phyloP scores from a whole-genome alignment of 345 rosid genomes.

The Euclidium syriacum region DNA sequence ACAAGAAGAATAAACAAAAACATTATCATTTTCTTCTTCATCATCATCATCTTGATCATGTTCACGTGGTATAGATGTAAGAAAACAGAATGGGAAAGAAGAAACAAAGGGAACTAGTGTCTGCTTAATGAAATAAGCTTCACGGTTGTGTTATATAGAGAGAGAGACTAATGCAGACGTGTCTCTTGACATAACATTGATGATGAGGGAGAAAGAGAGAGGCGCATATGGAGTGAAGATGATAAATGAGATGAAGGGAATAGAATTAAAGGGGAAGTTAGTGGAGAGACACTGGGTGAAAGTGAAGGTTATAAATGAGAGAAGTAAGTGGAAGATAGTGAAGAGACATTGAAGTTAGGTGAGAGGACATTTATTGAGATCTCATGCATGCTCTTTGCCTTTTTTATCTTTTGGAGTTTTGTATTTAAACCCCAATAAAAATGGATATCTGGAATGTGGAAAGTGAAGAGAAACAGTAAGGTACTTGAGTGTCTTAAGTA shows the following conservation, averaged over 20 bases:
- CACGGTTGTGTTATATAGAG: slow-evolving; percentile 7
- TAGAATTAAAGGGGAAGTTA: slow-evolving; percentile 22
- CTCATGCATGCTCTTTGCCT: slow-evolving; percentile 27
- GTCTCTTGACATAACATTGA: slow-evolving; percentile 14
- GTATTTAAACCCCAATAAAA: neutral
- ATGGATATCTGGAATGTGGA: slow-evolving; percentile 1
- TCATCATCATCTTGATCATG: slow-evolving; percentile 1
- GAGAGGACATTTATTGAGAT: slow-evolving; percentile 23
- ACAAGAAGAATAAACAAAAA: slow-evolving; percentile 31
- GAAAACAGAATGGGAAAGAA: neutral
- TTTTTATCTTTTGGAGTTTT: neutral
- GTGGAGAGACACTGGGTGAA: slow-evolving; percentile 24
- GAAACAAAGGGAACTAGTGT: neutral
- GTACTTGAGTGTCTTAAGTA: slow-evolving; percentile 11
- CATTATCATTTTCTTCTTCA: slow-evolving; percentile 1
- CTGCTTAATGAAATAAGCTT: neutral
- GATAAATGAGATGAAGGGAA: slow-evolving; percentile 28
- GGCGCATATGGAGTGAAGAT: slow-evolving; percentile 22
- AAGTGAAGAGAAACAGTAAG: slow-evolving; percentile 9
- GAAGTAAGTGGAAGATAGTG: slow-evolving; percentile 19
- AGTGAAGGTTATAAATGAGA: slow-evolving; percentile 24
- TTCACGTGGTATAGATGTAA: neutral
- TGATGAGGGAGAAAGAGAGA: slow-evolving; percentile 6
- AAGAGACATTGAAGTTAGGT: slow-evolving; percentile 19
- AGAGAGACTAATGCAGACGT: neutral